Base-by-base conservation (phyloP, 1,139 yeast genomes). In the Dujonia santamariae region DNA sequence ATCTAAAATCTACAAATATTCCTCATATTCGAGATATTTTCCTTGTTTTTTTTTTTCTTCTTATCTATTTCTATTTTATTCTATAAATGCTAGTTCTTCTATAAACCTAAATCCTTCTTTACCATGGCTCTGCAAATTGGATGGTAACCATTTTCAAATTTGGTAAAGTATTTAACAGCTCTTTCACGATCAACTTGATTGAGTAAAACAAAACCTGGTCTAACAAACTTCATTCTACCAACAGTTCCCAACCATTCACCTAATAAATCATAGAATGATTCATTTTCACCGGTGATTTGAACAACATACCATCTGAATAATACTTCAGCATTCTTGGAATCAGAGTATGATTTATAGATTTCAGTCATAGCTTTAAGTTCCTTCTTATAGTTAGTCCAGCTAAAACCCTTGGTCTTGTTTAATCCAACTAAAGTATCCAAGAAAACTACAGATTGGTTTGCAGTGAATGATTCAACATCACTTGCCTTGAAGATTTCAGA, bases 171-270 rank as follows among this genome's bases (percentile, higher is more conserved):
- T 3, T 55, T 55, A 16, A 81, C 50, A 0, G 96, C 96, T 46
- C 80, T 63, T 9, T 70, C 61, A 34, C 75, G 77, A 54, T 85
- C 85, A 18, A 82, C 90, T 16, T 63, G 53, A 53, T 78, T 72
- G 41, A 88, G 66, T 42, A 79, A 61, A 26, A 77, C 71, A 61
- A 76, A 87, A 2, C 95, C 88, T 18, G 96, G 96, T 56, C 96
- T 75, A 26, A 86, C 96, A 54, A 80, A 88, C 67, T 88, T 88
- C 96, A 88, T 88, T 67, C 97, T 76, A 16, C 97, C 97, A 19
- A 87, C 94, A 3, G 92, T 80, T 7, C 94, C 95, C 38, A 88
- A 67, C 95, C 96, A 88, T 36, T 77, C 75, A 6, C 94, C 88
- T 32, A 85, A 61, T 28, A 61, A 61, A 37, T 59, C 61, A 52